These are phyloP conservation scores for Verticillium dahliae DNA, from an alignment of 2,329 filamentous ascomycete genomes.

Conservation along the genomic window DNA sequence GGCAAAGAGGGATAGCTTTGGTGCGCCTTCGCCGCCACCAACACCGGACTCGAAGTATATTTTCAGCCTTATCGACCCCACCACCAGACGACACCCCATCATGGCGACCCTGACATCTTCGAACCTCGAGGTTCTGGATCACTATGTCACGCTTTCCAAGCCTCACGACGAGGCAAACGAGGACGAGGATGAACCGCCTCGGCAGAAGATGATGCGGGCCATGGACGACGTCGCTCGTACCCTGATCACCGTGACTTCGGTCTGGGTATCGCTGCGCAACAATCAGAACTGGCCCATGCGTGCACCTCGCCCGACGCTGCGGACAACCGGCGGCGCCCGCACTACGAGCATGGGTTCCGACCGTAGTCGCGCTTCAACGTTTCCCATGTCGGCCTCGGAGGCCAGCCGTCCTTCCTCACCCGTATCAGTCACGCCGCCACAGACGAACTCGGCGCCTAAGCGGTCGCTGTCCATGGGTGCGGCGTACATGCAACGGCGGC, in stretches of 20 bases:
- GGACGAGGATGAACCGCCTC: background rate
- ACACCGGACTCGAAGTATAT: conserved; percentile 54
- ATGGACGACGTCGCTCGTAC: conserved; percentile 14
- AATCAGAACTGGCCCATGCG: conserved; percentile 11
- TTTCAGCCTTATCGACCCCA: conserved; percentile 70
- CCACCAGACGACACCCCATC: conserved; percentile 64
- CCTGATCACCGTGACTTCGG: conserved; percentile 16
- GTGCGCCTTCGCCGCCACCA: conserved; percentile 14
- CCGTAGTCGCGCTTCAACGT: background rate
- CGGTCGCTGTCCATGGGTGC: conserved; percentile 16
- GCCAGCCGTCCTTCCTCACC: background rate
- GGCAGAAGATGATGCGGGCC: conserved; percentile 9
- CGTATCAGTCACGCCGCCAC: background rate
- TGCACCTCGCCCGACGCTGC: background rate
- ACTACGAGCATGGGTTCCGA: background rate
- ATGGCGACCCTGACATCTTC: conserved; percentile 60
- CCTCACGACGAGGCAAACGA: conserved; percentile 6
- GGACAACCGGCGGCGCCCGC: background rate
- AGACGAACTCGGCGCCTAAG: conserved; percentile 3
- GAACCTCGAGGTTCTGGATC: conserved; percentile 63
- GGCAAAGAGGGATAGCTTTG: conserved; percentile 13
- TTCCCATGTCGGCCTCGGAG: conserved; percentile 1
- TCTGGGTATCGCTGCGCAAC: conserved; percentile 17
- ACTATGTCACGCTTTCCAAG: conserved; percentile 51
- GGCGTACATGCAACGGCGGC: conserved; percentile 15